These are phyloP conservation scores for Actinomortierella ambigua DNA, from an alignment of 371 early-diverging fungal genomes.

Conservation along the genomic window DNA sequence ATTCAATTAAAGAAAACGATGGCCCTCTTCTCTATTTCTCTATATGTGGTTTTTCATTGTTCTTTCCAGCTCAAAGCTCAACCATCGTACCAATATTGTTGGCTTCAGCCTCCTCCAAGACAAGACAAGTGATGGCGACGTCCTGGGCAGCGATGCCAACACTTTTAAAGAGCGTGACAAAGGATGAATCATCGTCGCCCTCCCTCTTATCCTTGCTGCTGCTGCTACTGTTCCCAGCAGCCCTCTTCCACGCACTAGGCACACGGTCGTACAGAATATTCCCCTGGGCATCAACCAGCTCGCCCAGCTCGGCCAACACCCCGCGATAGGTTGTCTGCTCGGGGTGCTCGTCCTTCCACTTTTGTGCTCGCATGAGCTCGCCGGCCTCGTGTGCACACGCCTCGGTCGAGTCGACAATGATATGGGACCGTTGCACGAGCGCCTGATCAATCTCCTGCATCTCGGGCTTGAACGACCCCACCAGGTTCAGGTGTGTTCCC, in stretches of 20 bases:
- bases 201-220: conserved; percentile 9
- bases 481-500: conserved; percentile 61
- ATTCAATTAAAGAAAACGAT: no score
- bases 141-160: conserved; percentile 71
- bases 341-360: conserved; percentile 22
- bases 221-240: no score
- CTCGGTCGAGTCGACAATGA: conserved; percentile 57
- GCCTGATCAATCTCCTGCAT: conserved; percentile 68
- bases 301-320: conserved; percentile 54
- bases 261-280: conserved; percentile 12
- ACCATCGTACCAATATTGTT: conserved; percentile 49
- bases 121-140: conserved; percentile 59
- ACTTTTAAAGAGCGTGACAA: conserved; percentile 65
- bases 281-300: conserved; percentile 36
- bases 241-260: conserved; percentile 8
- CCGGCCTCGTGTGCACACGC: conserved; percentile 63
- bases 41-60: no score
- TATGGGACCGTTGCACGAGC: conserved; percentile 46
- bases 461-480: conserved; percentile 62
- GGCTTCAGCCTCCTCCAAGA: conserved; percentile 53
- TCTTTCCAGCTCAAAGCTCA: conserved; percentile 27
- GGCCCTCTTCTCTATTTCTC: no score
- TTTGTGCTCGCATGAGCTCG: conserved; percentile 56
- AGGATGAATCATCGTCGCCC: no score
- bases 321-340: conserved; percentile 13